Evolutionary conservation across 805 yeast species (phyloP), one percentile per base, ranked within the genome.

Genomic region (Sugiyamaella smithiae): DNA sequence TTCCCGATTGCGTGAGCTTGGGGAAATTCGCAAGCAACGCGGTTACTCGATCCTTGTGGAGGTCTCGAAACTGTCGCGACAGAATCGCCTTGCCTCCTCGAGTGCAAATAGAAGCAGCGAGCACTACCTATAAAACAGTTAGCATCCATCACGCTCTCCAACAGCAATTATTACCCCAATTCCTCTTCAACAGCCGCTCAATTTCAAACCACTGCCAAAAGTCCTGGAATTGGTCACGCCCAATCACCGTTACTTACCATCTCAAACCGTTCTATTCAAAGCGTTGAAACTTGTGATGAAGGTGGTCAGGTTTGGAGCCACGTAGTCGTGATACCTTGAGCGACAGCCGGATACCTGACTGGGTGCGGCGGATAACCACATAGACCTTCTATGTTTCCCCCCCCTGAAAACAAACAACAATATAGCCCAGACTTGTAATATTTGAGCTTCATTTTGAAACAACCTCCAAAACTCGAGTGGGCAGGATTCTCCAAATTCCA

Each of bases 91-190:
- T 91, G 50, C 99, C 99, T 51, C 88, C 84, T 60, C 90, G 88
- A 36, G 96, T 84, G 68, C 97, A 87, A 60, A 93, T 86, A 37
- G 97, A 86, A 42, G 96, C 97, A 46, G 99, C 96, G 65, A 91
- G 57, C 24, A 71, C 64, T 22, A 59, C 64, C 64, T 57, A 40
- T 24, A 22, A n/a, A 4, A 19, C 16, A n/a, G 38, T 35, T 35
- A 35, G 38, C 38, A 14, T 35, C 8, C 31, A 26, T 8, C 12
- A 8, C 31, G 8, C 12, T 4, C 8, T n/a, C 5, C 7, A 7
- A 29, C n/a, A n/a, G n/a, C n/a, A n/a, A n/a, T n/a, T n/a, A n/a
- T n/a, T n/a, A n/a, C n/a, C n/a, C n/a, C n/a, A n/a, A n/a, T 16
- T 7, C 33, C 31, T 8, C 31, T 12, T 16, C 33, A 29, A 29